These are phyloP conservation scores for Verbascum thapsus DNA, from an alignment of 257 asterid genomes.

Conservation along the genomic window DNA sequence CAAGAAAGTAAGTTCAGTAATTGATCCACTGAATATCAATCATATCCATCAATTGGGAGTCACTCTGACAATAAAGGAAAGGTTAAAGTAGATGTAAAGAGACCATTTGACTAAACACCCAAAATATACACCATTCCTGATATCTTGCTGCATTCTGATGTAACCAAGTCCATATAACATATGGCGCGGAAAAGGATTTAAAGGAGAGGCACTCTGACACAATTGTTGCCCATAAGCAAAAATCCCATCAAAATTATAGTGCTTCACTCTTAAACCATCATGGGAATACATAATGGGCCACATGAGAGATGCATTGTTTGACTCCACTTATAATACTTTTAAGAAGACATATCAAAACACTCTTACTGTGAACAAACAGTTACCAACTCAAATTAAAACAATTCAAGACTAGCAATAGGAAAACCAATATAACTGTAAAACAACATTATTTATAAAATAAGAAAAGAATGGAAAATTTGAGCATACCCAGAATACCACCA, in stretches of 20 bases:
- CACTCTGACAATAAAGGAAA: constrained; percentile 12
- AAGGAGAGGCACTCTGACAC: constrained; percentile 5
- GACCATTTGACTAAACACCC: constrained; percentile 10
- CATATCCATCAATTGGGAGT: background rate
- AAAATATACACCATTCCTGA: background rate
- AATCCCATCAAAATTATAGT: constrained; percentile 2
- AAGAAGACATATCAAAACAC: constrained; percentile 5
- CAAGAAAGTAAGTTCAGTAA: constrained; percentile 9
- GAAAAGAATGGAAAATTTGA: constrained; percentile 26
- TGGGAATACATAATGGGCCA: background rate
- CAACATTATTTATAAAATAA: constrained; percentile 14
- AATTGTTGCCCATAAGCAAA: constrained; percentile 2
- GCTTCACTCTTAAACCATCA: background rate
- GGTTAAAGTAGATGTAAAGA: background rate
- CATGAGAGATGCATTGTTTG: constrained; percentile 16
- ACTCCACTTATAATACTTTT: constrained; percentile 10
- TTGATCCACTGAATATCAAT: background rate
- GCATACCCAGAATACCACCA: constrained; percentile 90
- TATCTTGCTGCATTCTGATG: constrained; percentile 12
- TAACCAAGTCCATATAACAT: constrained; percentile 7
- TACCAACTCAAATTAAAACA: constrained; percentile 12
- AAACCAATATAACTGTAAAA: constrained; percentile 16
- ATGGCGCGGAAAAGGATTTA: background rate
- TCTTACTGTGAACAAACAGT: background rate
- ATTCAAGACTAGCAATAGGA: background rate